Evolutionary conservation across 2,329 filamentous ascomycete species (phyloP), one percentile per base, ranked within the genome.

Genomic region (Calonectria henricotiae): DNA sequence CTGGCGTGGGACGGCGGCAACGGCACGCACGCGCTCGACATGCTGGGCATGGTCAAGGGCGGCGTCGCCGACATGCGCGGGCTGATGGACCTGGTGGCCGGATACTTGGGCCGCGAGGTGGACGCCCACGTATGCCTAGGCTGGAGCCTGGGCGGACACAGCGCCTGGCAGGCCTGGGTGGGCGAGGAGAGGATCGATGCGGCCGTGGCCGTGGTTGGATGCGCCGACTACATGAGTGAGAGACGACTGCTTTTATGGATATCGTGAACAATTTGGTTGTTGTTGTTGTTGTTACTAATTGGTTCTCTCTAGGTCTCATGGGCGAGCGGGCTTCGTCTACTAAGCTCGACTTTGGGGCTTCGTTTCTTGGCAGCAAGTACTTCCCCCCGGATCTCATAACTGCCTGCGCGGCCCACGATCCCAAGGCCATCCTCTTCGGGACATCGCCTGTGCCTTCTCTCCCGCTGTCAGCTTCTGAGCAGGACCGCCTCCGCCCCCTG

Each of bases 111-210:
- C 17, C 81, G 84, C 43, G 76, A 76, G 46, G 84, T 89, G 23
- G 87, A 89, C 72, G 88, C 90, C 62, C 91, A 98, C 80, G 82
- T 97, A 12, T 93, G 92, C 12, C 86, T 97, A 44, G 96, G 96
- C 0, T 90, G 97, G 68, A 96, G 93, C 27, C 85, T 98, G 0
- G 96, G 96, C 6, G 96, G 94, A 0, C 96, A 98, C 81, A 90
- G 93, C 13, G 91, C 92, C 1, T 98, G 96, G 95, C 93, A 97
- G 79, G 88, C 91, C 32, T 83, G 98, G 69, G 89, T 98, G 54
- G 88, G 90, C 43, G 95, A 98, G 70, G 89, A 91, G 20, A 89
- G 95, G 73, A 89, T 98, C 66, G 91, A 88, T n/a, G 91, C 93
- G 0, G 95, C 89, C 1, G 90, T 97, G 8, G 87, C 93, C 3